Base-by-base conservation (phyloP, 2,329 filamentous ascomycete species). In the Neofusicoccum sp. region DNA sequence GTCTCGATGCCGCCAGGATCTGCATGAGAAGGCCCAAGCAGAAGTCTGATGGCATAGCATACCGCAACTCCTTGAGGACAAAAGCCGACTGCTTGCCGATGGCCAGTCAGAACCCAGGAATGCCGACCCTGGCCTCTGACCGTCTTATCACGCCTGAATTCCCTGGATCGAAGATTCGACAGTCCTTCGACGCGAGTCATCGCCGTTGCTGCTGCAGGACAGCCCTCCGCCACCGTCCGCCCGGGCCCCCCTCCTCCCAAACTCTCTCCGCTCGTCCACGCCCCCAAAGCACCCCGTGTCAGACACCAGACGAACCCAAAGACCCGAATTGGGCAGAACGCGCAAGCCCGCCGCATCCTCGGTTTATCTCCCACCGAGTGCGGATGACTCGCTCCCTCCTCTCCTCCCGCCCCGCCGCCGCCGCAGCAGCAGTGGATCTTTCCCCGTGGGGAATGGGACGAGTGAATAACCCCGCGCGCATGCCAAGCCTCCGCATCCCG, bases 181-280 rank as follows among this genome's bases (percentile, higher is more conserved):
- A 31, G 7, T 30, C n/a, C 34, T 59, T 59, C 57, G 41, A 58
- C 44, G 56, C 56, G 43, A 58, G 56, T 48, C 43, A 58, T 48
- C 1, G 38, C 30, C 6, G 5, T 6, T 11, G 28, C 31, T 24
- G 51, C 16, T n/a, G 36, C 24, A 44, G 41, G 24, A n/a, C 40
- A 43, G 8, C 40, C 16, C 12, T 7, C 16, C 6, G n/a, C 38
- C 20, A 9, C 26, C 26, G 12, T 31, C 20, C 41, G 16, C 41
- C 44, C 44, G 11, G n/a, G 26, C 36, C 16, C 12, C 30, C n/a
- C 14, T 20, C 20, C 20, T 20, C 9, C 51, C 51, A 38, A 28
- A 36, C 36, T 12, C 36, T 31, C 28, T 56, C 38, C 51, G 51
- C 38, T 30, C 51, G 36, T 30, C 4, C 24, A 43, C 24, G 4